These are phyloP conservation scores for Chiua sp. DNA, from an alignment of 1,284 basidiomycete genomes.

Conservation along the genomic window DNA sequence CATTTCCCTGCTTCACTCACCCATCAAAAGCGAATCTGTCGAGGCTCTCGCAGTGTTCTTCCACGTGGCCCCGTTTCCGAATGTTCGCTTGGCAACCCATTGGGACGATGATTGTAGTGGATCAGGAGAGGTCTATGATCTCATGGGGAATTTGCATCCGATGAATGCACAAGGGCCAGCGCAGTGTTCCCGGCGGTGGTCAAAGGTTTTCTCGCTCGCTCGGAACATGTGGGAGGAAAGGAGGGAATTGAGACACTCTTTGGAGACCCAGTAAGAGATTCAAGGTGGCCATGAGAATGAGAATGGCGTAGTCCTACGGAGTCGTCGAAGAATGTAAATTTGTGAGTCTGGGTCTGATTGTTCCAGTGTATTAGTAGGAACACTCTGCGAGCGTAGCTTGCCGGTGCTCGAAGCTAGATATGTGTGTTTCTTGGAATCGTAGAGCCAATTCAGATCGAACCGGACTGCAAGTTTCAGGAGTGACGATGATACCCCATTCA, in stretches of 20 bases:
- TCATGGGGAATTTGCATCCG: neutral
- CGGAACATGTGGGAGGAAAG: conserved; percentile 5
- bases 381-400: too few relatives aligned
- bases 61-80: conserved; percentile 7
- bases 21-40: conserved; percentile 18
- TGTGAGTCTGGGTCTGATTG: too few relatives aligned
- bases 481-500: too few relatives aligned
- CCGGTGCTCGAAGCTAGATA: too few relatives aligned
- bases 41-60: conserved; percentile 21
- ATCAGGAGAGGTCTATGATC: neutral
- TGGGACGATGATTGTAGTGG: neutral
- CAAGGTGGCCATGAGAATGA: too few relatives aligned
- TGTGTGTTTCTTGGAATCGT: too few relatives aligned
- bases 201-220: neutral
- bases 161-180: too few relatives aligned
- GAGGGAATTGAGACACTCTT: conserved; percentile 7
- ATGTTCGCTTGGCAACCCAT: conserved; percentile 4
- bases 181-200: conserved; percentile 11
- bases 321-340: too few relatives aligned
- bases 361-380: too few relatives aligned
- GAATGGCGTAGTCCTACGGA: too few relatives aligned
- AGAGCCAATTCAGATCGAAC: too few relatives aligned
- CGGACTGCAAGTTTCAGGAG: too few relatives aligned
- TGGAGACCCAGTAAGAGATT: neutral
- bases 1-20: conserved; percentile 7